These are phyloP conservation scores for Trifolium dubium DNA, from an alignment of 306 rosid species.

Conservation along the genomic window DNA sequence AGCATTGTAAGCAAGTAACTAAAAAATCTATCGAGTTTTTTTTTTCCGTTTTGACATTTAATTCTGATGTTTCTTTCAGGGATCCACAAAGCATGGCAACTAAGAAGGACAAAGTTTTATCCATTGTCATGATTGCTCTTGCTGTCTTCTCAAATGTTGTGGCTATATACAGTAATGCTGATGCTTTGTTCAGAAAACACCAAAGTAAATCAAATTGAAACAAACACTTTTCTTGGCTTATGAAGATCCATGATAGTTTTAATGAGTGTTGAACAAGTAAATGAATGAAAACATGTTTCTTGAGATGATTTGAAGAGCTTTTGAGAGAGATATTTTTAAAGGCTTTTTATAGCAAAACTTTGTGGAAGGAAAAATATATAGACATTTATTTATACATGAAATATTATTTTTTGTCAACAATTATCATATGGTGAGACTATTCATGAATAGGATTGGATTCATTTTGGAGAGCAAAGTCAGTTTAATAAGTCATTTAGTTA, in stretches of 20 bases:
- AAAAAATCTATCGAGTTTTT: too few relatives aligned
- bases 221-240: constrained; percentile 22
- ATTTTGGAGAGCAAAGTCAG: not conserved
- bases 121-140: constrained; percentile 70
- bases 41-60: not conserved
- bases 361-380: constrained; percentile 7
- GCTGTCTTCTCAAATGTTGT: constrained; percentile 69
- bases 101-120: constrained; percentile 73
- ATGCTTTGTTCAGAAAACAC: constrained; percentile 42
- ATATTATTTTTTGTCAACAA: not conserved
- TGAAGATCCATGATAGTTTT: constrained; percentile 15
- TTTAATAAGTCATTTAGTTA: not conserved
- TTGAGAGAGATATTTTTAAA: not conserved
- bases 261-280: constrained; percentile 7
- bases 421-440: not conserved
- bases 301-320: constrained; percentile 2
- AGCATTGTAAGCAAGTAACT: not conserved
- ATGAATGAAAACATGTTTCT: not conserved
- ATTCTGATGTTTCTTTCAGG: constrained; percentile 53
- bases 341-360: constrained; percentile 2
- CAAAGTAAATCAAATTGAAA: constrained; percentile 13
- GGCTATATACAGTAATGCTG: constrained; percentile 63
- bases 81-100: constrained; percentile 72
- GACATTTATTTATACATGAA: not conserved
- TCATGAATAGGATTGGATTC: not conserved